Base-by-base conservation (phyloP, 192 early-diverging fungal species). In the Coemansia sp. region DNA sequence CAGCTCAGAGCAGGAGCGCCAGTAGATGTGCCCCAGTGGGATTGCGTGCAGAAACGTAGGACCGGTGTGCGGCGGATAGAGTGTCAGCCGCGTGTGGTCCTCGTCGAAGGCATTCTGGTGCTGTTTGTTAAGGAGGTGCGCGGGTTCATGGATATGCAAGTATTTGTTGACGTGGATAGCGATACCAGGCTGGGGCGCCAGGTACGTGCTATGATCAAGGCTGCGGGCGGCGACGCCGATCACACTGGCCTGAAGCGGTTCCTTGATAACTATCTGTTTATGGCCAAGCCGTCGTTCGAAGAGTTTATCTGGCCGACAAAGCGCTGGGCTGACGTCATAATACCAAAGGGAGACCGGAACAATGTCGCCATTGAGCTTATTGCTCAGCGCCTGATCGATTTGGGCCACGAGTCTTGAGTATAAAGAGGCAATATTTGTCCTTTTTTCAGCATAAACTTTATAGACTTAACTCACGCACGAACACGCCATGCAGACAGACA, bases 221-320 rank as follows among this genome's bases (percentile, higher is more conserved):
- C 57, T 64, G 34, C 34, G 29, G 42, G 12, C n/a, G 32, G 38
- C 50, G 63, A 70, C 37, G 68, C 74, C 64, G 66, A 61, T 45
- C 58, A 73, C 62, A 42, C 63, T 15, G 31, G 34, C 19, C 69
- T 94, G 41, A 87, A 86, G 17, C 59, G 74, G 23, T 85, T 93
- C 25, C 69, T 96, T 32, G 86, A 86, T 27, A 72, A 85, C 42
- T 96, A 95, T 65, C 70, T 94, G 37, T 84, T 83, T 27, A 88
- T 89, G 61, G 90, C 92, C 29, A 96, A 96, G 82, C 93, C 93
- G 5, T 81, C 86, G 63, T 95, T 94, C 72, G 94, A 96, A 65
- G 93, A 96, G 64, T 96, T 93, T 75, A 88, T 96, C 55, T 83
- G 87, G 62, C 93, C 89, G 76, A 87, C 89, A 9, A 92, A 92